Evolutionary conservation across 306 rosid genomes (phyloP).

Genomic region (Acacia confusa): DNA sequence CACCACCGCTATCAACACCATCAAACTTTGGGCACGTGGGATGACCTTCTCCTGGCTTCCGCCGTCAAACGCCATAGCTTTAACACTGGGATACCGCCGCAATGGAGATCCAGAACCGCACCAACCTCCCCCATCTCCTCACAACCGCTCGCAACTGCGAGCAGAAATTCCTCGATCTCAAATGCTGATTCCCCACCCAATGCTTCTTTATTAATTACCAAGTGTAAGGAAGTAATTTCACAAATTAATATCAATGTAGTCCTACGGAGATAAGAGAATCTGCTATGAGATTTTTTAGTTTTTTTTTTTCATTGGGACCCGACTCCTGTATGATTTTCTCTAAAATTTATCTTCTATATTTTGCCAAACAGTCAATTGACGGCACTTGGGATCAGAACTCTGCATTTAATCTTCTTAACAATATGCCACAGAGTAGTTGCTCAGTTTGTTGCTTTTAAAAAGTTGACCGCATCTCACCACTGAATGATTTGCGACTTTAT

Average conservation of each 20-base stretch:
- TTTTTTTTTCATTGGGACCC: too few species aligned
- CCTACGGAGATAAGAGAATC: too few species aligned
- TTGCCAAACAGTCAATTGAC: not conserved
- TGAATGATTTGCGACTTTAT: not conserved
- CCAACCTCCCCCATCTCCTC: slow-evolving; percentile 56
- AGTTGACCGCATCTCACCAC: not conserved
- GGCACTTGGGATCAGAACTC: not conserved
- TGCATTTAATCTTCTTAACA: not conserved
- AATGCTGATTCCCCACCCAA: slow-evolving; percentile 49
- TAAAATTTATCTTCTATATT: not conserved
- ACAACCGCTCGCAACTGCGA: slow-evolving; percentile 62
- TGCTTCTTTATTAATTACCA: not conserved
- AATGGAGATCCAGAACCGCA: slow-evolving; percentile 60
- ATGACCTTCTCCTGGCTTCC: slow-evolving; percentile 59
- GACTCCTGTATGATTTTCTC: too few species aligned
- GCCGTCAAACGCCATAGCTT: slow-evolving; percentile 61
- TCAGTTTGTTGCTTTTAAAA: not conserved
- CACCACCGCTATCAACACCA: slow-evolving; percentile 5
- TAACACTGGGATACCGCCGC: slow-evolving; percentile 67
- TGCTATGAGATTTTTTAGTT: too few species aligned
- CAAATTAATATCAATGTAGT: too few species aligned
- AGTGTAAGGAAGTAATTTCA: too few species aligned
- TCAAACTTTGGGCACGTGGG: slow-evolving; percentile 72
- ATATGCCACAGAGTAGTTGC: not conserved
- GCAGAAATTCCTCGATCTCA: slow-evolving; percentile 60